Percentiles rank a stretch among this genome's conserved stretches.
Evolutionary conservation across 768 basidiomycete species (phyloP).

Genomic region (Russula emetica): DNA sequence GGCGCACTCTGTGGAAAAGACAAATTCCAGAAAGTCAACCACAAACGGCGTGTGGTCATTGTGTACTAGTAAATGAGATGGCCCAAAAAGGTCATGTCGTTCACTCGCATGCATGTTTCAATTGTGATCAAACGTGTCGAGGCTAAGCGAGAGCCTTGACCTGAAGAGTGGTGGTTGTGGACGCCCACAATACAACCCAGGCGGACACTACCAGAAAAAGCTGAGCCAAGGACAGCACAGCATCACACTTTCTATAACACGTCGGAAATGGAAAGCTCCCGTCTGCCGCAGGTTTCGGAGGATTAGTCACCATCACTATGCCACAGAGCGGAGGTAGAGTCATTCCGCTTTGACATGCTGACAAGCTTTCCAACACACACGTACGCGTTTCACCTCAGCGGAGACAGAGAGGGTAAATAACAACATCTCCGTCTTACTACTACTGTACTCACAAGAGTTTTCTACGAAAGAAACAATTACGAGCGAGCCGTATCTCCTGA

Average conservation of each 20-base stretch:
- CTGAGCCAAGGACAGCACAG: background rate
- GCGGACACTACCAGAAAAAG: background rate
- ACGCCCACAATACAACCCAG: background rate
- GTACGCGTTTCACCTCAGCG: background rate
- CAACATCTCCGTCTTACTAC: background rate
- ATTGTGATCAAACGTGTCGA: slow-evolving; percentile 10
- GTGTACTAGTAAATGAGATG: background rate
- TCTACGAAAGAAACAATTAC: background rate
- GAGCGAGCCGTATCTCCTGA: background rate
- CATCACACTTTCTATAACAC: background rate
- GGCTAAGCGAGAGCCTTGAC: background rate
- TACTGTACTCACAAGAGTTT: background rate
- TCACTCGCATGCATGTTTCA: background rate
- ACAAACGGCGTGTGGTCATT: background rate
- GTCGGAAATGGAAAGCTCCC: background rate
- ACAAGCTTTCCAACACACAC: background rate
- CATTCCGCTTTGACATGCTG: background rate
- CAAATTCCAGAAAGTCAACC: background rate
- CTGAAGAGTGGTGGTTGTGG: no score
- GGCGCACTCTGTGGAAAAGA: no score
- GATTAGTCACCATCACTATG: background rate
- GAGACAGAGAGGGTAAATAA: background rate
- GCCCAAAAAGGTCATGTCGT: background rate
- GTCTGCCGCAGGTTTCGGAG: background rate
- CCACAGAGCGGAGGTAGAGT: background rate